A percentile compares a stretch with the other conserved stretches of the same genome.
Conservation (phyloP, 805 yeast genomes). For the Candida ulmi region DNA sequence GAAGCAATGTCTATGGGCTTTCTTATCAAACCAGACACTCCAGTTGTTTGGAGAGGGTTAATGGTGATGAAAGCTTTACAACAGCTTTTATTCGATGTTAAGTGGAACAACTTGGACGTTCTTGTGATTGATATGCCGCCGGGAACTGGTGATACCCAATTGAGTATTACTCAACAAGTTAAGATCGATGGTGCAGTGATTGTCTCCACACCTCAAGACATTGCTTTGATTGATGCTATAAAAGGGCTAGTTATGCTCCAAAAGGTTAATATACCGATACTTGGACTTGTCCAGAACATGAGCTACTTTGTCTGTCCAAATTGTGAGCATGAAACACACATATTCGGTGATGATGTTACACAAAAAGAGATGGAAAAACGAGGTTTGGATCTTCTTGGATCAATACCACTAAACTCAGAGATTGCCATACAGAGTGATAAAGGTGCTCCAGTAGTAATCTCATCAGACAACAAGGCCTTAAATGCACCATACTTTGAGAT, state of each 20-base stretch:
- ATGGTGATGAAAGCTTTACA: slow-evolving; percentile 85
- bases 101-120: slow-evolving; percentile 65
- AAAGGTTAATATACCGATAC: slow-evolving; percentile 62
- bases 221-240: slow-evolving; percentile 73
- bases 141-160: slow-evolving; percentile 85
- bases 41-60: slow-evolving; percentile 81
- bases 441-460: slow-evolving; percentile 58
- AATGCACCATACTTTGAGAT: slow-evolving; percentile 42
- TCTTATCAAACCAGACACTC: slow-evolving; percentile 56
- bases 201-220: slow-evolving; percentile 83
- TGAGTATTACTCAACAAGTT: slow-evolving; percentile 76
- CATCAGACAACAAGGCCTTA: slow-evolving; percentile 30
- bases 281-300: slow-evolving; percentile 83
- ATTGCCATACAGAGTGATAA: slow-evolving; percentile 57
- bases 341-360: slow-evolving; percentile 62
- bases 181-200: slow-evolving; percentile 73
- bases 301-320: slow-evolving; percentile 71
- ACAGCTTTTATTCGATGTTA: slow-evolving; percentile 77
- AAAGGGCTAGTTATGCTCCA: slow-evolving; percentile 77
- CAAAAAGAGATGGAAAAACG: slow-evolving; percentile 43
- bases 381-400: slow-evolving; percentile 50
- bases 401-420: slow-evolving; percentile 58
- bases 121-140: slow-evolving; percentile 85
- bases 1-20: slow-evolving; percentile 91
- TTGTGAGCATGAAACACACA: slow-evolving; percentile 65